Conservation (phyloP, 225 moss, liverwort and hornwort species). For the Ulota crispa region DNA sequence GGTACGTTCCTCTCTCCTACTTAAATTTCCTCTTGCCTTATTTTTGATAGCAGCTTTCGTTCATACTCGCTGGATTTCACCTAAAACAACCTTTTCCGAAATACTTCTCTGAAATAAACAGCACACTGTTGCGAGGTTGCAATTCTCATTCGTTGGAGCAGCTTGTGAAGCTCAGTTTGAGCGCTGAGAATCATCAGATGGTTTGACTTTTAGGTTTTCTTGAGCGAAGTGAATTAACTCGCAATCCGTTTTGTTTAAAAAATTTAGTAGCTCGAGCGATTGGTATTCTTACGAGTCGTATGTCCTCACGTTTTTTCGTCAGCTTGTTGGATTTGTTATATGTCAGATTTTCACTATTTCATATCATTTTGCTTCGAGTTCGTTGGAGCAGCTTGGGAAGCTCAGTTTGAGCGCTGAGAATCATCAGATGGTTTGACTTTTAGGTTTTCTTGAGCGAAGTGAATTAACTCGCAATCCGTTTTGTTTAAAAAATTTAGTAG, state of each 20-base stretch:
- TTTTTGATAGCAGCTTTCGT: neutral
- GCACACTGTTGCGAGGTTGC: neutral
- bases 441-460: neutral
- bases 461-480: neutral
- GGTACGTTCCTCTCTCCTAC: conserved; percentile 37
- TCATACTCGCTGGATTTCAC: neutral
- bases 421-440: neutral
- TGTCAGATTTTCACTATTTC: neutral
- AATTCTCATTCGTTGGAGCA: conserved; percentile 1
- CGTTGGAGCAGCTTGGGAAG: neutral
- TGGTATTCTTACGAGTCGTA: neutral
- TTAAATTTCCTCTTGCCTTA: neutral
- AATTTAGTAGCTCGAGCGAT: neutral
- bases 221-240: neutral
- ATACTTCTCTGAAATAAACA: neutral
- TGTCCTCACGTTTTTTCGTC: neutral
- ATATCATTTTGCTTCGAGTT: neutral
- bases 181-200: neutral
- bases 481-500: neutral
- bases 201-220: neutral
- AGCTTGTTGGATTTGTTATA: neutral
- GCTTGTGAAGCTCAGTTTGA: neutral
- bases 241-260: neutral
- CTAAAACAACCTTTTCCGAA: neutral
- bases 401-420: neutral